Base-by-base conservation (phyloP, 352 stramenopile species). In the Elongisporangium prolatum region DNA sequence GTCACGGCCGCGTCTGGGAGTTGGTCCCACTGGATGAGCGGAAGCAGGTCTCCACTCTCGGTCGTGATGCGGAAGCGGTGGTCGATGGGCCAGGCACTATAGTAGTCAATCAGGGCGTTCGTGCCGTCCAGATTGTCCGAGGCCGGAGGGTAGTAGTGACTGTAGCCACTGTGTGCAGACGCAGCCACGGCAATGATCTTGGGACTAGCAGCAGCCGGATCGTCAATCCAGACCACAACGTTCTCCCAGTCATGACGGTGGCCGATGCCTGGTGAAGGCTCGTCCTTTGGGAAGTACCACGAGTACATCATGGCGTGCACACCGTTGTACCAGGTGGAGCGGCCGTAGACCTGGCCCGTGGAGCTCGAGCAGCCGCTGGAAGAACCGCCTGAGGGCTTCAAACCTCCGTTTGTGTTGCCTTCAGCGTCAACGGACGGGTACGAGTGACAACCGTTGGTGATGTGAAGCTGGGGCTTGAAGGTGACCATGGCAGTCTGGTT, bases 261-360 rank as follows among this genome's bases (percentile, higher is more conserved):
- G 11, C 68, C 72, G 6, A 80, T 44, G 11, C 53, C 21, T 17
- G 61, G 55, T 11, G 54, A 68, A 22, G 68, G 68, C 28, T 65
- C 65, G 60, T 80, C 67, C 58, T 75, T 80, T 17, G 48, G 63
- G 54, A 80, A 76, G 63, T 80, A 80, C 68, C 68, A 74, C 18
- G 61, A 63, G 63, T 73, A 71, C 65, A 69, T 69, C 64, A 72
- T 65, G 18, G 61, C 57, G 40, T 50, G 68, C 13, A 37, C 47
- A 34, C 53, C 57, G 17, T 71, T 61, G 54, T 69, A 69, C 47
- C 28, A 57, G 11, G 20, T 37, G 16, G 61, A 60, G 14, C 61
- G 65, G 17, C 61, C 56, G 24, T 67, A 72, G 2, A 72, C 51
- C 51, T 72, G 65, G 14, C 28, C 28, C 4, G 28, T 40, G 28